Percentiles rank a stretch among this genome's conserved stretches.
Evolutionary conservation across 2,329 filamentous ascomycete species (phyloP).

Genomic region (Fusarium sarcochroum): DNA sequence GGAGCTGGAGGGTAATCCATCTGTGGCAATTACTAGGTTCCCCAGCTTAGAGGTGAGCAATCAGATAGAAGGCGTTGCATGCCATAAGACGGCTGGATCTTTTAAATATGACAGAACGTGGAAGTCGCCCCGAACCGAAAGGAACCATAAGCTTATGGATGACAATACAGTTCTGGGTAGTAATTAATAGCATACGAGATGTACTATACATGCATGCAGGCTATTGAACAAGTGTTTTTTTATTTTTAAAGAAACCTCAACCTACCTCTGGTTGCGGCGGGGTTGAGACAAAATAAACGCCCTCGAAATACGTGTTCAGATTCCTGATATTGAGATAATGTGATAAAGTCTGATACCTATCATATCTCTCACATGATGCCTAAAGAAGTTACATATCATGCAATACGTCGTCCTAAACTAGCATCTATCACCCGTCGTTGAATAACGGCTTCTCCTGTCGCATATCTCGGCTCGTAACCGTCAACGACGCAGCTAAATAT

Average conservation of each 20-base stretch:
- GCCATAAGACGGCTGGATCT: slow-evolving; percentile 22
- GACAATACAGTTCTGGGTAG: slow-evolving; percentile 9
- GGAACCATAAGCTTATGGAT: slow-evolving; percentile 17
- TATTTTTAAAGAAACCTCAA: slow-evolving; percentile 4
- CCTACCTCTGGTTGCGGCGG: slow-evolving; percentile 10
- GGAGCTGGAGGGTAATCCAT: slow-evolving; percentile 8
- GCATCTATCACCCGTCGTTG: not conserved
- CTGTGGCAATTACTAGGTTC: slow-evolving; percentile 20
- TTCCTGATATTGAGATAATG: not conserved
- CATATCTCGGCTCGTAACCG: slow-evolving; percentile 3
- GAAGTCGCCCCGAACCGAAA: slow-evolving; percentile 34
- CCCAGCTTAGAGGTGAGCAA: slow-evolving; percentile 12
- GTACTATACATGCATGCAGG: slow-evolving; percentile 11
- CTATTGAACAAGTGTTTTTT: slow-evolving; percentile 13
- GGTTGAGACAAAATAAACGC: not conserved
- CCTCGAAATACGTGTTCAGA: not conserved
- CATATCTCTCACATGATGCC: not conserved
- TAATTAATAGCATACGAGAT: slow-evolving; percentile 6
- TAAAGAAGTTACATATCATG: not conserved
- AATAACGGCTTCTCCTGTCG: not conserved
- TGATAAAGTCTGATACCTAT: slow-evolving; percentile 14
- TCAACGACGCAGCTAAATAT: slow-evolving; percentile 1
- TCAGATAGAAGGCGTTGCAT: slow-evolving; percentile 9
- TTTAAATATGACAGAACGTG: slow-evolving; percentile 9
- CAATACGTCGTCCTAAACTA: not conserved